phyloP scores from a whole-genome alignment of 73 alveolate species.

The Paramecium biaurelia region DNA sequence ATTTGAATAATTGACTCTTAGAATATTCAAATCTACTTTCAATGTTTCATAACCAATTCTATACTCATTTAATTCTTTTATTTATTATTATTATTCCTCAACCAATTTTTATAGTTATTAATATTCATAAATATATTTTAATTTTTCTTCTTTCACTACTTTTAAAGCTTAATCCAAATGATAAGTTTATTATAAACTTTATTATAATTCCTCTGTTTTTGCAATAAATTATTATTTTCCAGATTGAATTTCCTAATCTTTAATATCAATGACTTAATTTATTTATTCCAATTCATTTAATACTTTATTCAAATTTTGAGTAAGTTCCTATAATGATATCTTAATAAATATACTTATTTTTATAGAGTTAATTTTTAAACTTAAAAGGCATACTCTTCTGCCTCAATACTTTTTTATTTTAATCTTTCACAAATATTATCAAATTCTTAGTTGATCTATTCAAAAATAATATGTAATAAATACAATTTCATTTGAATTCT shows the following conservation, averaged over 20 bases:
- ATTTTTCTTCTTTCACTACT: not conserved
- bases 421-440: conserved; percentile 6
- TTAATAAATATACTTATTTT: not conserved
- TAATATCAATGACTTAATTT: not conserved
- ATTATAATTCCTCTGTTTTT: not conserved
- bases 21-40: not conserved
- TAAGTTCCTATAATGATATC: not conserved
- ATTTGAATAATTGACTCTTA: not conserved
- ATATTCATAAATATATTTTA: conserved; percentile 31
- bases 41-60: not conserved
- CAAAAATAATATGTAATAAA: not conserved
- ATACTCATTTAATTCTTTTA: not conserved
- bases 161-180: conserved; percentile 27
- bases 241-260: not conserved
- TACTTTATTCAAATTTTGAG: not conserved
- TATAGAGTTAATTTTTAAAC: not conserved
- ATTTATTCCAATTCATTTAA: not conserved
- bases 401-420: not conserved
- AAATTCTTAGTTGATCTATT: conserved; percentile 21
- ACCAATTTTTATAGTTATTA: not conserved
- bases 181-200: not conserved
- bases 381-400: not conserved
- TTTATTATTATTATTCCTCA: not conserved
- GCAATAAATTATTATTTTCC: not conserved
- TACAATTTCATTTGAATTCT: not conserved